phyloP scores from a whole-genome alignment of 345 rosid genomes.

The Pistacia integerrima region DNA sequence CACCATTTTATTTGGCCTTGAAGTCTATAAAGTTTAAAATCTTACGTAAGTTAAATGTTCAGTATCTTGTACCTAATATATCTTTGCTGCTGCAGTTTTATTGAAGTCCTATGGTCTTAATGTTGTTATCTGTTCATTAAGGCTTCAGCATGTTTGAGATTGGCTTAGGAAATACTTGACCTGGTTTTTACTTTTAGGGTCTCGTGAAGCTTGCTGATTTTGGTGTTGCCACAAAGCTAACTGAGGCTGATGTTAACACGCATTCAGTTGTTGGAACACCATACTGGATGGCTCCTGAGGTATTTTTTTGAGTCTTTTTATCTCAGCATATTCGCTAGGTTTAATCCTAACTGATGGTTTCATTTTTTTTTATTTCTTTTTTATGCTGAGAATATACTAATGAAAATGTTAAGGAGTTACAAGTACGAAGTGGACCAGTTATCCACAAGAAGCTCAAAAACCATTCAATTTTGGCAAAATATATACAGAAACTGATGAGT shows the following conservation, averaged over 20 bases:
- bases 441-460: too few relatives aligned
- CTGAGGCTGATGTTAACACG: constrained; percentile 96
- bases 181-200: constrained; percentile 51
- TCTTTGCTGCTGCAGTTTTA: not conserved
- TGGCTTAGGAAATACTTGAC: constrained; percentile 20
- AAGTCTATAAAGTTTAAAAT: not conserved
- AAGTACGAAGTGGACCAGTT: too few relatives aligned
- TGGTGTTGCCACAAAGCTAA: constrained; percentile 99
- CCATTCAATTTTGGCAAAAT: too few relatives aligned
- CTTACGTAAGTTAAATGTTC: not conserved
- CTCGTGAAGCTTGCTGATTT: constrained; percentile 99
- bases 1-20: not conserved
- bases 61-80: not conserved
- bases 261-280: constrained; percentile 98
- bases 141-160: constrained; percentile 4
- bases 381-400: too few relatives aligned
- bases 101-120: not conserved
- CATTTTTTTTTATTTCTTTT: not conserved
- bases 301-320: constrained; percentile 26
- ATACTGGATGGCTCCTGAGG: constrained; percentile 99
- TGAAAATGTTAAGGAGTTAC: too few relatives aligned
- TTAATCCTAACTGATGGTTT: not conserved
- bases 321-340: not conserved
- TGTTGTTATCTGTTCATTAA: constrained; percentile 13
- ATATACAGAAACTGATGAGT: too few relatives aligned